These are phyloP conservation scores for Castanopsis chinensis DNA, from an alignment of 306 rosid species.

Conservation along the genomic window DNA sequence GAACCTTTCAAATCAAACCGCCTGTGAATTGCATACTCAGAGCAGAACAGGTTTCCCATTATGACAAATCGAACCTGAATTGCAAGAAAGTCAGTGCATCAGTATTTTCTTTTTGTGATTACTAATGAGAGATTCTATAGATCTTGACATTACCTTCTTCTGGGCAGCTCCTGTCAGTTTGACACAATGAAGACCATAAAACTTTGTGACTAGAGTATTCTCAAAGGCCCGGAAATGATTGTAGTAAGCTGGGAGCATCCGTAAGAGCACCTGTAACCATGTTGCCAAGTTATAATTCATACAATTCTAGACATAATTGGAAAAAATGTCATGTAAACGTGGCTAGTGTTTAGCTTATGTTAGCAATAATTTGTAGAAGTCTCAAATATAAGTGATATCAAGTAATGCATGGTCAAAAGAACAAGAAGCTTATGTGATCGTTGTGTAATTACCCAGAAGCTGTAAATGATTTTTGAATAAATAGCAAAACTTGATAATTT, in stretches of 20 bases:
- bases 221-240: constrained; percentile 83
- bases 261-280: constrained; percentile 65
- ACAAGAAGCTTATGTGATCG: not conserved
- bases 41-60: constrained; percentile 92
- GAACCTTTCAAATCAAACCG: constrained; percentile 96
- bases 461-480: constrained; percentile 5
- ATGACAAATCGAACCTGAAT: constrained; percentile 91
- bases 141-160: constrained; percentile 68
- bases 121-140: not conserved
- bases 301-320: constrained; percentile 9
- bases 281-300: constrained; percentile 20
- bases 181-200: constrained; percentile 90
- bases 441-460: not conserved
- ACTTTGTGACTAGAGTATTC: constrained; percentile 86
- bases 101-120: not conserved
- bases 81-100: constrained; percentile 8
- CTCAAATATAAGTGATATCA: not conserved
- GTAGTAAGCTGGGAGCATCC: constrained; percentile 96
- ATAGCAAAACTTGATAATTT: constrained; percentile 2
- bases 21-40: constrained; percentile 64
- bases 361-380: not conserved
- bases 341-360: not conserved
- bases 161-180: constrained; percentile 67
- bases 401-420: not conserved
- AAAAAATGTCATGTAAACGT: not conserved